Conservation (phyloP, 2,329 filamentous ascomycete genomes). For the Aquanectria penicillioides region DNA sequence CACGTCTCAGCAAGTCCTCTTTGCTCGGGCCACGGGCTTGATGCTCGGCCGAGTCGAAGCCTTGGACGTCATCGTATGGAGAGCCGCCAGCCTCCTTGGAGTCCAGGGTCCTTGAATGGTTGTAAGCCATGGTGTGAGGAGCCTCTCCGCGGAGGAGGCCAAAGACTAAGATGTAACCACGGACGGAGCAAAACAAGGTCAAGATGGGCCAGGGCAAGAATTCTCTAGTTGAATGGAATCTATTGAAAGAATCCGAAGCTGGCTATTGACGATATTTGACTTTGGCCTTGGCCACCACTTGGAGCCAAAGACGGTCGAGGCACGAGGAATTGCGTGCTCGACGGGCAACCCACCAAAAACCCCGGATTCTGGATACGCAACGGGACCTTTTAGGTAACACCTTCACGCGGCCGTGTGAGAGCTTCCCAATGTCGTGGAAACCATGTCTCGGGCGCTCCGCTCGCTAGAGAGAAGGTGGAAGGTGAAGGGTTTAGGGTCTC, state of each 20-base stretch:
- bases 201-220: too few relatives aligned
- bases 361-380: constrained; percentile 19
- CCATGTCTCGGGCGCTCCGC: constrained; percentile 2
- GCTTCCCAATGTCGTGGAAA: not conserved
- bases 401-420: not conserved
- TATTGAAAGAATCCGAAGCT: not conserved
- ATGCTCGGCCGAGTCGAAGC: constrained; percentile 11
- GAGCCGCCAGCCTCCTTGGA: constrained; percentile 26
- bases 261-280: constrained; percentile 16
- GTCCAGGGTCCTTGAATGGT: constrained; percentile 16
- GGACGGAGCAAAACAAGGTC: too few relatives aligned
- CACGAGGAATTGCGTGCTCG: constrained; percentile 43
- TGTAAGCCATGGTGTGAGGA: constrained; percentile 21
- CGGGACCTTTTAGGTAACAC: constrained; percentile 21
- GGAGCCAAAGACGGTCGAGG: constrained; percentile 8
- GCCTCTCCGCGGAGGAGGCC: too few relatives aligned
- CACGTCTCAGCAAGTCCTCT: constrained; percentile 61
- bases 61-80: constrained; percentile 34
- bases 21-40: constrained; percentile 31
- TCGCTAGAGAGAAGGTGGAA: constrained; percentile 20
- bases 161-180: too few relatives aligned
- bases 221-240: too few relatives aligned
- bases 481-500: too few relatives aligned
- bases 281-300: not conserved
- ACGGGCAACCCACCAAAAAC: constrained; percentile 31